Conservation (phyloP, 495 filamentous ascomycete genomes). For the Annulohypoxylon stygium region DNA sequence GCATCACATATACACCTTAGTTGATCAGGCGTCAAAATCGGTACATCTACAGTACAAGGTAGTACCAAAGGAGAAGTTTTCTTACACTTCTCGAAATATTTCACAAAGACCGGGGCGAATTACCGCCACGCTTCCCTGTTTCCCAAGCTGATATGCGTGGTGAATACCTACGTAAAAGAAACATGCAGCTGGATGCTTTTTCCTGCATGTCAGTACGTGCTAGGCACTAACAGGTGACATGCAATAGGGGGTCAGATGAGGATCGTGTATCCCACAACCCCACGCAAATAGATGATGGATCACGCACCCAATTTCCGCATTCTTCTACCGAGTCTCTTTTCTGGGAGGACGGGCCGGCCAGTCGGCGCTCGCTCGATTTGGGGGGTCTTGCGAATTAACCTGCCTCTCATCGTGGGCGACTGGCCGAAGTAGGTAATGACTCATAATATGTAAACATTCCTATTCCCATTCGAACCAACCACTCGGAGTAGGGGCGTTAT, state of each 20-base stretch:
- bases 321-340: slow-evolving; percentile 12
- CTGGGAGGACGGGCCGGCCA: slow-evolving; percentile 19
- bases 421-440: slow-evolving; percentile 8
- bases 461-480: slow-evolving; percentile 14
- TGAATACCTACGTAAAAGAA: slow-evolving; percentile 24
- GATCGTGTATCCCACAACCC: slow-evolving; percentile 15
- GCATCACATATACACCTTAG: slow-evolving; percentile 36
- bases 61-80: slow-evolving; percentile 24
- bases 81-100: slow-evolving; percentile 14
- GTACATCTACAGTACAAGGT: slow-evolving; percentile 38
- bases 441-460: slow-evolving; percentile 11
- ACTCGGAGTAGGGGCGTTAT: not conserved
- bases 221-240: slow-evolving; percentile 37
- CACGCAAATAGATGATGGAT: slow-evolving; percentile 19
- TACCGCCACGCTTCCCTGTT: slow-evolving; percentile 25
- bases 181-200: slow-evolving; percentile 20
- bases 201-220: slow-evolving; percentile 35
- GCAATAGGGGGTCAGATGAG: slow-evolving; percentile 43
- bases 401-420: slow-evolving; percentile 5
- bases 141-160: slow-evolving; percentile 29
- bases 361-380: slow-evolving; percentile 8
- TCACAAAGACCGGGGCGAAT: slow-evolving; percentile 26
- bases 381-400: slow-evolving; percentile 22
- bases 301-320: slow-evolving; percentile 27
- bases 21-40: slow-evolving; percentile 35